These are phyloP conservation scores for Amesomyces nigricolor DNA, from an alignment of 2,329 filamentous ascomycete genomes.

Conservation along the genomic window DNA sequence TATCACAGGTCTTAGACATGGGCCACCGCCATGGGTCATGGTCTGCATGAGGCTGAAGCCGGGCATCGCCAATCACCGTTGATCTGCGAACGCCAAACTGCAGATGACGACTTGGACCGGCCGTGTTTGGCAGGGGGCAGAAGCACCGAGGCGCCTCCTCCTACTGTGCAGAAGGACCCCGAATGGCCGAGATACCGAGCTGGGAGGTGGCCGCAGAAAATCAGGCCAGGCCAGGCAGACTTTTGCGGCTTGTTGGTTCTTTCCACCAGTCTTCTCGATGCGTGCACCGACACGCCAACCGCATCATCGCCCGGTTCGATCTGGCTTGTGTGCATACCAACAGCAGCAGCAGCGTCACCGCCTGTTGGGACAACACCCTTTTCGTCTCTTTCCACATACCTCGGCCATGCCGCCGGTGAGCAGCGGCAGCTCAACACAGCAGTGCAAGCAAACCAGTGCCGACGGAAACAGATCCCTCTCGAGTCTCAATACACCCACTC, in stretches of 20 bases:
- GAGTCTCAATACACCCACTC: too few relatives aligned
- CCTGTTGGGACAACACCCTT: not conserved
- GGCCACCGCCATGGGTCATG: not conserved
- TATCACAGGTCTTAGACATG: slow-evolving; percentile 5
- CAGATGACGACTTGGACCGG: not conserved
- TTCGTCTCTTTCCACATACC: not conserved
- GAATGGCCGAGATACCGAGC: slow-evolving; percentile 7
- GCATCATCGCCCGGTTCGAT: too few relatives aligned
- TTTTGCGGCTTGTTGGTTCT: not conserved
- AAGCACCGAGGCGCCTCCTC: too few relatives aligned
- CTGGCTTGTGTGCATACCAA: not conserved
- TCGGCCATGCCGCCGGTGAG: too few relatives aligned
- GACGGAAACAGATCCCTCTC: too few relatives aligned
- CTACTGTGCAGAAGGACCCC: not conserved
- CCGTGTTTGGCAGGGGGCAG: not conserved
- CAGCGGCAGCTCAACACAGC: too few relatives aligned
- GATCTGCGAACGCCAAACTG: not conserved
- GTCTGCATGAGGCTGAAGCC: slow-evolving; percentile 19
- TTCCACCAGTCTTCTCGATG: not conserved
- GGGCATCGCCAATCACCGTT: not conserved
- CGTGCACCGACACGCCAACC: not conserved
- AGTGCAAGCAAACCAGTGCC: too few relatives aligned
- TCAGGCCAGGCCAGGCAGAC: not conserved
- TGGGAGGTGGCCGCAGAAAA: slow-evolving; percentile 10
- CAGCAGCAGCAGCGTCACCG: not conserved